phyloP scores from a whole-genome alignment of 2,329 filamentous ascomycete genomes.

The Verticillium nubilum region DNA sequence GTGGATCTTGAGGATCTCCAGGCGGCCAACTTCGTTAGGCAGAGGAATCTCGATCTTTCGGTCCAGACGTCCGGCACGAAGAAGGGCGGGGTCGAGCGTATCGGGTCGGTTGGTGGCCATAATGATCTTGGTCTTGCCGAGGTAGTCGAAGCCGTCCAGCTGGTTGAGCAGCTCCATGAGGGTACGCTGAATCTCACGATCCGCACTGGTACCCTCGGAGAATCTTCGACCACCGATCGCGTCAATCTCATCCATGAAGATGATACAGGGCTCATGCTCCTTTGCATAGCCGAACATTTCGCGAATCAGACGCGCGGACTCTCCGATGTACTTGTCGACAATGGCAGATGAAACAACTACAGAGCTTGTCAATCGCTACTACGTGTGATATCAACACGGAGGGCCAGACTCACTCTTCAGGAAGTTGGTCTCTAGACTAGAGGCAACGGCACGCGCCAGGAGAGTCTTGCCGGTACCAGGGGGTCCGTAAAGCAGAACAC shows the following conservation, averaged over 20 bases:
- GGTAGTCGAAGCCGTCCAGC: constrained; percentile 97
- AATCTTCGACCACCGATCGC: constrained; percentile 96
- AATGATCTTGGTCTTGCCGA: constrained; percentile 99
- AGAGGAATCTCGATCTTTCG: constrained; percentile 97
- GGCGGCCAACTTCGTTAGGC: constrained; percentile 90
- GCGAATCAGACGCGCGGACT: constrained; percentile 92
- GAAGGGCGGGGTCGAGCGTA: constrained; percentile 86
- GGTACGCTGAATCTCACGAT: constrained; percentile 96
- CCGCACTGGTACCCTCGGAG: constrained; percentile 93
- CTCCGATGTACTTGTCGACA: constrained; percentile 99
- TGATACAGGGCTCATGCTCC: constrained; percentile 98
- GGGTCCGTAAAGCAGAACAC: constrained; percentile 90
- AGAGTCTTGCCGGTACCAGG: constrained; percentile 97
- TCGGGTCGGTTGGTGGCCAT: constrained; percentile 99
- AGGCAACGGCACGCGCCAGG: constrained; percentile 88
- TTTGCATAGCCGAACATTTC: constrained; percentile 99
- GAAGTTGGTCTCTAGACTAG: constrained; percentile 96
- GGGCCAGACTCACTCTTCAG: constrained; percentile 67
- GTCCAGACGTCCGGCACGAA: constrained; percentile 89
- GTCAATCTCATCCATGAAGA: constrained; percentile 99
- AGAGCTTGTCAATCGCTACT: constrained; percentile 10
- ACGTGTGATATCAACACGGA: constrained; percentile 1
- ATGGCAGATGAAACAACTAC: constrained; percentile 96
- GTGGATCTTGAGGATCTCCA: constrained; percentile 99
- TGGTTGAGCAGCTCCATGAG: constrained; percentile 99